Conservation (phyloP, 495 filamentous ascomycete genomes). For the Hypoxylon fragiforme region DNA sequence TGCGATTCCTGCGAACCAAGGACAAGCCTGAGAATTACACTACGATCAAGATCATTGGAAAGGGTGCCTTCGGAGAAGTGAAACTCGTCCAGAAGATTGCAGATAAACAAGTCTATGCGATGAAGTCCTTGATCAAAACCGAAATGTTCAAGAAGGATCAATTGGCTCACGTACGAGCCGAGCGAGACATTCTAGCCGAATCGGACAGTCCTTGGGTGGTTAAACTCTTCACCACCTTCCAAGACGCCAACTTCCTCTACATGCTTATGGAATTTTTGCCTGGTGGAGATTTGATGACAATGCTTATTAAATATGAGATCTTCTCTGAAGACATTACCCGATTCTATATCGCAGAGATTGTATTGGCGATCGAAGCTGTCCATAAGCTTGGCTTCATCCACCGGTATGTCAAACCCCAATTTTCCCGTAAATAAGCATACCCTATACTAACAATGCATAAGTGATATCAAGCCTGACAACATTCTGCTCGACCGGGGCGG, state of each 20-base stretch:
- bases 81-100: conserved; percentile 93
- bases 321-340: conserved; percentile 98
- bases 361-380: conserved; percentile 95
- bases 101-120: conserved; percentile 96
- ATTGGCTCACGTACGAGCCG: conserved; percentile 95
- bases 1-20: conserved; percentile 91
- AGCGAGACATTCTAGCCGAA: conserved; percentile 96
- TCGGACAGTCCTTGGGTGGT: conserved; percentile 99
- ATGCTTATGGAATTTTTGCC: conserved; percentile 99
- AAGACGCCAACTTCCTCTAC: conserved; percentile 93
- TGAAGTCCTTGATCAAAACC: conserved; percentile 97
- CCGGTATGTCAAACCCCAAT: conserved; percentile 65
- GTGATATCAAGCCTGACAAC: conserved; percentile 99
- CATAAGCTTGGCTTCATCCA: conserved; percentile 98
- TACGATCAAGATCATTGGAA: conserved; percentile 96
- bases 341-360: conserved; percentile 99
- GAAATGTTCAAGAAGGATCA: conserved; percentile 99
- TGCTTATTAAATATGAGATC: conserved; percentile 99
- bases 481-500: conserved; percentile 93
- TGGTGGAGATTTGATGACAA: conserved; percentile 98
- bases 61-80: conserved; percentile 98
- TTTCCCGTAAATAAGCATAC: conserved; percentile 4
- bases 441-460: conserved; percentile 42
- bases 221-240: conserved; percentile 96
- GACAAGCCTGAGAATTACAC: conserved; percentile 90